phyloP scores from a whole-genome alignment of 2,329 filamentous ascomycete genomes.

The Fusarium sp. region DNA sequence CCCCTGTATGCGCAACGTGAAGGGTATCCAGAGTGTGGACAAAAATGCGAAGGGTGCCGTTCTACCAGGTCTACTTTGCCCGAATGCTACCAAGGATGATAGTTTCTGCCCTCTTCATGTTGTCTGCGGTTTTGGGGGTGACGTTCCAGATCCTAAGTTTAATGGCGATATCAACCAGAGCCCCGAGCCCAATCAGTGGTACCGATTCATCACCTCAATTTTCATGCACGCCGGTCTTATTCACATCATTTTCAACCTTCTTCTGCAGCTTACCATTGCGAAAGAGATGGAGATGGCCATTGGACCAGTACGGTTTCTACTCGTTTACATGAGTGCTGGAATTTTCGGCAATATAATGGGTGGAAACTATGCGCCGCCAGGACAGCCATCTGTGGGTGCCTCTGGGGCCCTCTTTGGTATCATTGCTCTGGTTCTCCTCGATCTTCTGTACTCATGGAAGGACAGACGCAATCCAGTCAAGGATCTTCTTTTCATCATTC shows the following conservation, averaged over 20 bases:
- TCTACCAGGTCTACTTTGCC: constrained; percentile 77
- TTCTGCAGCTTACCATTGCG: constrained; percentile 89
- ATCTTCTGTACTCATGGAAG: constrained; percentile 92
- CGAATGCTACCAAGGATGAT: constrained; percentile 76
- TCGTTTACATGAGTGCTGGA: constrained; percentile 90
- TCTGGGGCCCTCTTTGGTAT: constrained; percentile 94
- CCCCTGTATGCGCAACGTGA: constrained; percentile 92
- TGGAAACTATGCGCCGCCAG: constrained; percentile 88
- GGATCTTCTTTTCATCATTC: constrained; percentile 86
- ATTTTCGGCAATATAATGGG: constrained; percentile 97
- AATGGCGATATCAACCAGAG: constrained; percentile 61
- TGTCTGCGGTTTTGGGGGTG: constrained; percentile 83
- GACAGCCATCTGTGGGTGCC: constrained; percentile 85
- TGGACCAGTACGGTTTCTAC: constrained; percentile 84
- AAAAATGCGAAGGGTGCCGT: not conserved
- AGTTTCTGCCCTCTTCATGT: constrained; percentile 77
- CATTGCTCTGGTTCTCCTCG: constrained; percentile 86
- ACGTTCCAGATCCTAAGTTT: constrained; percentile 72
- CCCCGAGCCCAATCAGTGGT: constrained; percentile 91
- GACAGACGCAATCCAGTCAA: constrained; percentile 80
- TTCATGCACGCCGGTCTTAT: constrained; percentile 95
- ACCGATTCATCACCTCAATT: constrained; percentile 93
- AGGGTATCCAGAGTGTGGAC: constrained; percentile 69
- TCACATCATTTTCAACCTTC: constrained; percentile 95
- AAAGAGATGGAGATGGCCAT: constrained; percentile 94